Evolutionary conservation across 2,329 filamentous ascomycete genomes (phyloP).

Genomic region (Thermomyces lanuginosus): DNA sequence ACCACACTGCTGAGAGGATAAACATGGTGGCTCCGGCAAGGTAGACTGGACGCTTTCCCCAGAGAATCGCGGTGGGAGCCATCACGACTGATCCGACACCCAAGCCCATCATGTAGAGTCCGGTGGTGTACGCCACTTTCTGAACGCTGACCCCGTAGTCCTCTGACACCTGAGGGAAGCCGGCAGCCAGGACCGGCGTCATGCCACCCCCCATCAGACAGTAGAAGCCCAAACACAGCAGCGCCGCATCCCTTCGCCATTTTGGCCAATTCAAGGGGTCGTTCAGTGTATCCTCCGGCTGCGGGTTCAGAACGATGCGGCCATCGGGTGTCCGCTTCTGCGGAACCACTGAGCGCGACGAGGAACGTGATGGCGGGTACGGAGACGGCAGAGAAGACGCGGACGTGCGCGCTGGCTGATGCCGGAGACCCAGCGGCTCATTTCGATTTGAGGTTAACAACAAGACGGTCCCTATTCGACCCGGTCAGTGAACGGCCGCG

Average conservation of each 20-base stretch:
- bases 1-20: constrained; percentile 63
- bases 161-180: constrained; percentile 63
- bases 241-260: constrained; percentile 62
- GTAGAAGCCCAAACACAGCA: constrained; percentile 75
- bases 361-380: constrained; percentile 24
- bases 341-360: constrained; percentile 17
- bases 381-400: constrained; percentile 37
- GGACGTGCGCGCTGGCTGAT: constrained; percentile 46
- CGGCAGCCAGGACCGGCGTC: constrained; percentile 76
- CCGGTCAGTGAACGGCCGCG: constrained; percentile 3
- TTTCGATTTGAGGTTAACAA: constrained; percentile 45
- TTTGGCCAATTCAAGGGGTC: constrained; percentile 85
- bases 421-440: constrained; percentile 43
- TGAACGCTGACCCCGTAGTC: constrained; percentile 51
- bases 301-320: constrained; percentile 72
- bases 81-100: constrained; percentile 70
- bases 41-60: constrained; percentile 81
- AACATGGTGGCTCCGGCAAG: constrained; percentile 63
- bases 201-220: constrained; percentile 89
- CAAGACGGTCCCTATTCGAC: constrained; percentile 40
- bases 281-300: constrained; percentile 78
- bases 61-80: constrained; percentile 82
- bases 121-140: constrained; percentile 69
- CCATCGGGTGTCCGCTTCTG: constrained; percentile 70
- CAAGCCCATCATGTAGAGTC: constrained; percentile 85